These are phyloP conservation scores for Flaveria linearis DNA, from an alignment of 129 eudicot species.

Conservation along the genomic window DNA sequence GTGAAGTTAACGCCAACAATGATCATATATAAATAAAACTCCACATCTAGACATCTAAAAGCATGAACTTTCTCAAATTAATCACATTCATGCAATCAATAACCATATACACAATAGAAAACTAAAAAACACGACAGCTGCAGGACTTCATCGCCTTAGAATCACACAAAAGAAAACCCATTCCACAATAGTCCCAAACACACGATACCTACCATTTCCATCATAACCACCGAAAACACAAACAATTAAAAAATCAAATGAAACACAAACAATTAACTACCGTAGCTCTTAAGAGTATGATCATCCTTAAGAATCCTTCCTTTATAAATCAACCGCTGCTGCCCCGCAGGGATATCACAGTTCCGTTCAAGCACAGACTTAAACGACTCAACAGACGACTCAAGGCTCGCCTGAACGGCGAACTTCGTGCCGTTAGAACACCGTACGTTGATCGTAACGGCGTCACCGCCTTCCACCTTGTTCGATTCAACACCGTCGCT, in stretches of 20 bases:
- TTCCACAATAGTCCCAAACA: background rate
- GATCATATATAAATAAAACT: background rate
- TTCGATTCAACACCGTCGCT: constrained; percentile 28
- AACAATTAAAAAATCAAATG: background rate
- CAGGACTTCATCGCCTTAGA: constrained; percentile 3
- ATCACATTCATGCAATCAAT: constrained; percentile 7
- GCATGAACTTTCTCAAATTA: background rate
- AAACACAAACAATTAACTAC: constrained; percentile 26
- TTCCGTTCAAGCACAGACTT: constrained; percentile 52
- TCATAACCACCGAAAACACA: constrained; percentile 7
- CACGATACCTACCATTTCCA: constrained; percentile 12
- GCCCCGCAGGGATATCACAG: constrained; percentile 60
- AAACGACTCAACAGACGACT: constrained; percentile 54
- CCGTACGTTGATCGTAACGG: constrained; percentile 57
- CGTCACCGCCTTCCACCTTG: constrained; percentile 29
- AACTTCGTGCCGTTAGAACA: constrained; percentile 67
- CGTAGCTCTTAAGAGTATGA: constrained; percentile 70
- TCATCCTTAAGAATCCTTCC: constrained; percentile 81
- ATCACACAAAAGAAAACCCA: constrained; percentile 14
- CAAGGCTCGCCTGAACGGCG: constrained; percentile 50
- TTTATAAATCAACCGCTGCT: constrained; percentile 73
- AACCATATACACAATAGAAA: background rate
- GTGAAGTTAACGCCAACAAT: background rate
- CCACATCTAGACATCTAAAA: background rate
- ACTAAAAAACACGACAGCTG: background rate